These are phyloP conservation scores for Teratosphaeria destructans DNA, from an alignment of 2,329 filamentous ascomycete genomes.

Conservation along the genomic window DNA sequence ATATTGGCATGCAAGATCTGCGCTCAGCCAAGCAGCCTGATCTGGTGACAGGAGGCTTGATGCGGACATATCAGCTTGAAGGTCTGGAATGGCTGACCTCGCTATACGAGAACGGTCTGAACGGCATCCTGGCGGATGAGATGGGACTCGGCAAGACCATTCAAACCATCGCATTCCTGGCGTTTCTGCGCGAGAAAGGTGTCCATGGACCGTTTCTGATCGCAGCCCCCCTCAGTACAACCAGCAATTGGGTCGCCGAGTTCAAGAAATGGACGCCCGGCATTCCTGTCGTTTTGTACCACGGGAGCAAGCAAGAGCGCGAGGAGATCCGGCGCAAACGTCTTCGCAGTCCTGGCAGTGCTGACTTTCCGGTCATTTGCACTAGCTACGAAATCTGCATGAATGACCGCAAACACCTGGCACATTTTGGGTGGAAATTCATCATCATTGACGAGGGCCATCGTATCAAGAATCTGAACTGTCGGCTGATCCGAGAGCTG, in stretches of 20 bases:
- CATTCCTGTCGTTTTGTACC: constrained; percentile 83
- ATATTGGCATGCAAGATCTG: constrained; percentile 56
- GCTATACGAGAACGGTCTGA: constrained; percentile 79
- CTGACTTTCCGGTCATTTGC: constrained; percentile 79
- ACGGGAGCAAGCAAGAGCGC: constrained; percentile 72
- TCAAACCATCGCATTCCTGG: constrained; percentile 79
- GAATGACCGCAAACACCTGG: constrained; percentile 71
- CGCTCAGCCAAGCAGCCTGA: constrained; percentile 77
- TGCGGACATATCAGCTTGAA: constrained; percentile 90
- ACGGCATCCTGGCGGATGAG: constrained; percentile 84
- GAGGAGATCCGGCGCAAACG: constrained; percentile 61
- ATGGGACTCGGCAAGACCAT: constrained; percentile 93
- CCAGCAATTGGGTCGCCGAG: constrained; percentile 93
- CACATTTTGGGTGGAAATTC: constrained; percentile 86
- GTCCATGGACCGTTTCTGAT: constrained; percentile 85
- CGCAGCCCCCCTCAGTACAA: constrained; percentile 78
- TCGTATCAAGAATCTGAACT: constrained; percentile 93
- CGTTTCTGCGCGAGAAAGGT: constrained; percentile 77
- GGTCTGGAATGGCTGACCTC: constrained; percentile 85
- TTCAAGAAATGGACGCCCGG: constrained; percentile 82
- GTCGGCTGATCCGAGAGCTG: constrained; percentile 78
- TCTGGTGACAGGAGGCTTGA: constrained; percentile 73
- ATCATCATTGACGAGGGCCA: constrained; percentile 98
- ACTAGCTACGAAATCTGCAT: constrained; percentile 96
- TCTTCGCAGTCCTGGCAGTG: constrained; percentile 58